Evolutionary conservation across 345 rosid genomes (phyloP), one percentile per base, ranked within the genome.

Genomic region (Euphorbia peplus): DNA sequence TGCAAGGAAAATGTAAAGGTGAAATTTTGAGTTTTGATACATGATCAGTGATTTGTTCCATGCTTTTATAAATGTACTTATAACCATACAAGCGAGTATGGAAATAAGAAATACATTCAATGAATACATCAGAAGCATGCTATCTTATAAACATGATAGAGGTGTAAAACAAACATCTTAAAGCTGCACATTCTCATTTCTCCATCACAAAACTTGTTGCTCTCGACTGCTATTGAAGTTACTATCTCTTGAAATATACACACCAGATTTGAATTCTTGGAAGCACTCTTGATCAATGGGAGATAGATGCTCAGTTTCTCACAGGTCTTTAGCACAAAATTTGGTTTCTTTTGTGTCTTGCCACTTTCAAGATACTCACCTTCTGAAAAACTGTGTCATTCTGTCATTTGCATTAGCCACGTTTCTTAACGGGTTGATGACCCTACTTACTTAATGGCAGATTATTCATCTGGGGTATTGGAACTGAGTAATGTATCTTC

Each of bases 21-120:
- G 68, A 42, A 46, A 21, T 44, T 70, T 61, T 44, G 69, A 71
- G 52, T 28, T 70, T 28, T 60, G 22, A 60, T 37, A 64, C 50
- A 4, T 64, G 25, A n/a, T n/a, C n/a, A n/a, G n/a, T n/a, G n/a
- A n/a, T n/a, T 12, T 35, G 46, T 26, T 16, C 11, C 21, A 4
- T 64, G 16, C 29, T 64, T 53, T 21, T 46, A 13, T 37, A 30
- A 26, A 18, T 65, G 59, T 4, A 29, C 29, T 7, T 48, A n/a
- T 28, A 16, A 64, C 30, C 5, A 24, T 12, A 18, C 21, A 61
- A 14, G n/a, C 8, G 37, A 14, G 13, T n/a, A 4, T 11, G 1
- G 10, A 26, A 29, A 64, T 28, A 12, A 50, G n/a, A 35, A 35
- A 35, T 64, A 28, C 47, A 47, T 60, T n/a, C 56, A 63, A 3